phyloP scores from a whole-genome alignment of 495 filamentous ascomycete genomes.

The Aspergillus cavernicola region DNA sequence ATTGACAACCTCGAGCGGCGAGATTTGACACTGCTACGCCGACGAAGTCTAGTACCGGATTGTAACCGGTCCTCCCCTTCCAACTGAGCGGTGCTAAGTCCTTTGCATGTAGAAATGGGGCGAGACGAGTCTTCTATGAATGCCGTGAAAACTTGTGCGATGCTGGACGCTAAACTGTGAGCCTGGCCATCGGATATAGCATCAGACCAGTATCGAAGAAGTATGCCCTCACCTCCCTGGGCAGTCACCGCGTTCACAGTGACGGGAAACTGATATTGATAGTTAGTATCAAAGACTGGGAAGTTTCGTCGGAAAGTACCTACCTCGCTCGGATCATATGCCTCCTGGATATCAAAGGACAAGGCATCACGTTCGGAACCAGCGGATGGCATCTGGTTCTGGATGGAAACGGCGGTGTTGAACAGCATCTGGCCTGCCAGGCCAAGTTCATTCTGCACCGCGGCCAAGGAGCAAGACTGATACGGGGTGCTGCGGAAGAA shows the following conservation, averaged over 20 bases:
- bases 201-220: slow-evolving; percentile 4
- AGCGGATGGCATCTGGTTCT: slow-evolving; percentile 3
- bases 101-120: neutral
- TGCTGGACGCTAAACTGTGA: neutral
- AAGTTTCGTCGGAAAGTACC: no score
- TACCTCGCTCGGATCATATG: slow-evolving; percentile 7
- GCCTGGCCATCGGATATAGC: neutral
- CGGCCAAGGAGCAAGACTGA: slow-evolving; percentile 42
- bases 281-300: no score
- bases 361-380: neutral
- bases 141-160: neutral
- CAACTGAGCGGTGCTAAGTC: neutral
- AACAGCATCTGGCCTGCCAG: slow-evolving; percentile 1
- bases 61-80: neutral
- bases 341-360: slow-evolving; percentile 2
- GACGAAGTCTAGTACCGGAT: neutral
- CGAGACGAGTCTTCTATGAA: neutral
- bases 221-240: slow-evolving; percentile 1
- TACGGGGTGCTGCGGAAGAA: slow-evolving; percentile 47
- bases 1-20: neutral
- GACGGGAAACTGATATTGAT: neutral
- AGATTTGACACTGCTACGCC: neutral
- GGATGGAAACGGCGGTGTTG: slow-evolving; percentile 2
- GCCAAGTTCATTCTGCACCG: neutral
- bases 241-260: slow-evolving; percentile 1